Percentiles rank a stretch among this genome's conserved stretches.
These are phyloP conservation scores for Calophaca sinica DNA, from an alignment of 306 rosid genomes.

Conservation along the genomic window DNA sequence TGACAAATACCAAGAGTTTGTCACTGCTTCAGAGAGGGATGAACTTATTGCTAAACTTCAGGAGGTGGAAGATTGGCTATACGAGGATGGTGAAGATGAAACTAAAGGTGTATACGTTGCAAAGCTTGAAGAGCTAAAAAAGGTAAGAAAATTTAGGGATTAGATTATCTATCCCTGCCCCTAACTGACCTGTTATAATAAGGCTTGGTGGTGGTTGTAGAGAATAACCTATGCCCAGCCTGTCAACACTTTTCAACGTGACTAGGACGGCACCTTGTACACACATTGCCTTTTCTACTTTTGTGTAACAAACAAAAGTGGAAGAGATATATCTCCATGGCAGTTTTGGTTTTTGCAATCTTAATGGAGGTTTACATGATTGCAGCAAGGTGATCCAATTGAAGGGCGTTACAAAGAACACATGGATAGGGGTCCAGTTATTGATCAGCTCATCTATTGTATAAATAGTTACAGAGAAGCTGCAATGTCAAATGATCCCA, in stretches of 20 bases:
- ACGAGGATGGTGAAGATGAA: slow-evolving; percentile 97
- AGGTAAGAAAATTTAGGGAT: slow-evolving; percentile 51
- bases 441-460: slow-evolving; percentile 62
- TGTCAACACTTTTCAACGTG: background rate
- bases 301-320: background rate
- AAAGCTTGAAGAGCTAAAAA: slow-evolving; percentile 91
- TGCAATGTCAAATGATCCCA: slow-evolving; percentile 72
- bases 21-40: slow-evolving; percentile 73
- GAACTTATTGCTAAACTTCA: slow-evolving; percentile 70
- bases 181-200: background rate
- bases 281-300: background rate
- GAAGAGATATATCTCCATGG: background rate
- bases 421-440: slow-evolving; percentile 67
- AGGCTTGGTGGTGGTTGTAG: background rate
- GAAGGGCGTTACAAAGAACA: slow-evolving; percentile 80
- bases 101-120: slow-evolving; percentile 93
- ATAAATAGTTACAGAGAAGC: slow-evolving; percentile 82
- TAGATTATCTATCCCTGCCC: background rate
- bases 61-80: slow-evolving; percentile 95
- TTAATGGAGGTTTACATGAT: slow-evolving; percentile 12
- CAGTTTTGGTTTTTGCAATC: slow-evolving; percentile 35
- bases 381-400: slow-evolving; percentile 94
- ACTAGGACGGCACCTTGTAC: background rate
- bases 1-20: slow-evolving; percentile 83
- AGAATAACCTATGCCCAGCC: background rate